Evolutionary conservation across 2,329 filamentous ascomycete species (phyloP).

Genomic region (Neospermospora avenae): DNA sequence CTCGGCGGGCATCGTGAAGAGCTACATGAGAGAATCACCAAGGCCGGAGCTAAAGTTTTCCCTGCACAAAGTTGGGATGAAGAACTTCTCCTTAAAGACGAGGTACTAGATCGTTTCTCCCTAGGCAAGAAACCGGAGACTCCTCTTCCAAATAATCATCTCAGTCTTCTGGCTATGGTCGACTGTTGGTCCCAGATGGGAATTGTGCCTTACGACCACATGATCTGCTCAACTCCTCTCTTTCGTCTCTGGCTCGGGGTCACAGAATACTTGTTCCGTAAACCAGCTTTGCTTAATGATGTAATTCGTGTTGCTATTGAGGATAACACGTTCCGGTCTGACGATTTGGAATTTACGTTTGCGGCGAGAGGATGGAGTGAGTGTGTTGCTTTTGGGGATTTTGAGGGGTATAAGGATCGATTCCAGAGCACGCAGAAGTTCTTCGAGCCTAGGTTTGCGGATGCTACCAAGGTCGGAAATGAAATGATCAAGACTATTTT

Average conservation of each 20-base stretch:
- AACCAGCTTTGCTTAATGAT: constrained; percentile 75
- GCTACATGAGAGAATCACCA: constrained; percentile 70
- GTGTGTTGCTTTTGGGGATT: constrained; percentile 85
- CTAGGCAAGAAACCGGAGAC: constrained; percentile 60
- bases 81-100: constrained; percentile 69
- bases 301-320: constrained; percentile 81
- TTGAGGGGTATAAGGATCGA: constrained; percentile 86
- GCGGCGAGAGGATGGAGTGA: constrained; percentile 95
- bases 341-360: constrained; percentile 97
- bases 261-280: constrained; percentile 93
- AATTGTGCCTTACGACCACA: constrained; percentile 97
- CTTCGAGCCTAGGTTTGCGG: constrained; percentile 85
- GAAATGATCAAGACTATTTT: constrained; percentile 97
- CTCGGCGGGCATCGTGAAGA: constrained; percentile 77
- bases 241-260: constrained; percentile 96
- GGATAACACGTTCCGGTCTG: constrained; percentile 88
- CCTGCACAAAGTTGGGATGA: constrained; percentile 52
- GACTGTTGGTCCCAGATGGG: constrained; percentile 95
- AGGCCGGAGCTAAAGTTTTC: constrained; percentile 74
- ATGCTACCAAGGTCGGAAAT: constrained; percentile 84
- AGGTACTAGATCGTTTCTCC: constrained; percentile 84
- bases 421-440: constrained; percentile 89
- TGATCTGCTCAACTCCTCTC: constrained; percentile 97
- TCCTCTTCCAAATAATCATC: constrained; percentile 84
- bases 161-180: constrained; percentile 92